Evolutionary conservation across 1,139 yeast genomes (phyloP).

Genomic region (Lodderomyces beijingensis): DNA sequence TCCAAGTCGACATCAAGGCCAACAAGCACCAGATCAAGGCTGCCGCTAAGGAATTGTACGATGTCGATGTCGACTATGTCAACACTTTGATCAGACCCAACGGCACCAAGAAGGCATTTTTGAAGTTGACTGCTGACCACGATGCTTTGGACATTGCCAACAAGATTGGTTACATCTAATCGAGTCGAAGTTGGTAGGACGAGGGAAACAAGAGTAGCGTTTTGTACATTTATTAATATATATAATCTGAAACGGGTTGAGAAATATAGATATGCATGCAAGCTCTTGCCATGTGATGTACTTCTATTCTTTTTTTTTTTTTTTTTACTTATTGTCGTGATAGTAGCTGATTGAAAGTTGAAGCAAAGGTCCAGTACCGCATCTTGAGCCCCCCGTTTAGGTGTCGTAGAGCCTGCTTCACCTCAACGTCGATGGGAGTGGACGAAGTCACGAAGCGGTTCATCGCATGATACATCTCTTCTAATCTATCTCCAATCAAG

Average conservation of each 20-base stretch:
- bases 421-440: background rate
- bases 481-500: slow-evolving; percentile 6
- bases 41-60: slow-evolving; percentile 98
- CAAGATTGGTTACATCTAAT: slow-evolving; percentile 97
- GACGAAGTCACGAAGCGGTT: slow-evolving; percentile 6
- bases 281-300: no score
- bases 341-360: slow-evolving; percentile 3
- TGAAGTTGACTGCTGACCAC: slow-evolving; percentile 98
- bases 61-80: slow-evolving; percentile 89
- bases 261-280: no score
- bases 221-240: background rate
- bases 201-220: no score
- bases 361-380: slow-evolving; percentile 7
- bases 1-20: slow-evolving; percentile 95
- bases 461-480: slow-evolving; percentile 6
- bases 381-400: slow-evolving; percentile 2
- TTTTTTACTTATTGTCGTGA: no score
- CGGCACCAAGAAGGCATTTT: slow-evolving; percentile 99
- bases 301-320: no score
- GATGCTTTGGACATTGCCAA: slow-evolving; percentile 99
- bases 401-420: slow-evolving; percentile 6
- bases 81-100: slow-evolving; percentile 98
- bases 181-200: no score
- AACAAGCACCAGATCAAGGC: slow-evolving; percentile 98
- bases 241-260: no score